These are phyloP conservation scores for Saururus chinensis DNA, from an alignment of 164 flowering plant genomes.

Conservation along the genomic window DNA sequence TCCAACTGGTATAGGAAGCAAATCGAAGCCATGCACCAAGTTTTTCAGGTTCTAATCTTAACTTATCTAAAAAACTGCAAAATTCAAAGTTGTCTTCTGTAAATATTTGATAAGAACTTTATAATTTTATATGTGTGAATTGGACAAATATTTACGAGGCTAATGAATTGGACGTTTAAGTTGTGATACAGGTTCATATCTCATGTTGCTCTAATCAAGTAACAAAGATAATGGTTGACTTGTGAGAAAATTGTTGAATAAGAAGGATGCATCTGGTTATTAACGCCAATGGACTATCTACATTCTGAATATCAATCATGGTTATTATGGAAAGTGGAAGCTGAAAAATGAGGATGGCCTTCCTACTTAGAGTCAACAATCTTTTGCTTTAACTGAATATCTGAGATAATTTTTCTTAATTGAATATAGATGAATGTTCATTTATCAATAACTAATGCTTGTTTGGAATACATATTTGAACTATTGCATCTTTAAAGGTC, in stretches of 20 bases:
- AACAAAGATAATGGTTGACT: constrained; percentile 30
- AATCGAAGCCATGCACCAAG: constrained; percentile 99
- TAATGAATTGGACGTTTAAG: constrained; percentile 46
- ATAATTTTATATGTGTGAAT: constrained; percentile 7
- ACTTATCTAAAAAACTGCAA: constrained; percentile 37
- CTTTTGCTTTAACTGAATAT: not conserved
- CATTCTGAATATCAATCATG: not conserved
- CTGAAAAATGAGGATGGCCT: not conserved
- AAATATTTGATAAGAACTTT: constrained; percentile 12
- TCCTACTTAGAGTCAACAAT: not conserved
- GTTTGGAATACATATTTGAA: too few species aligned
- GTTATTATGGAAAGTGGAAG: not conserved
- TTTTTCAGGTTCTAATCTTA: constrained; percentile 98
- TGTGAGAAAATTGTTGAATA: not conserved
- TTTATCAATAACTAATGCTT: too few species aligned
- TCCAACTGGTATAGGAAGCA: constrained; percentile 98
- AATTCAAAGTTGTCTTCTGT: constrained; percentile 22
- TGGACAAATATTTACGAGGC: constrained; percentile 22
- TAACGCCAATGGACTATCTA: not conserved
- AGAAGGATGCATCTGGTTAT: not conserved
- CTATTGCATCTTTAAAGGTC: too few species aligned
- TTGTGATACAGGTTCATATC: constrained; percentile 55
- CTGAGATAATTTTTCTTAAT: not conserved
- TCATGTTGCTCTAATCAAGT: constrained; percentile 32
- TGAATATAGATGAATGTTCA: too few species aligned